Evolutionary conservation across 2,329 filamentous ascomycete species (phyloP).

Genomic region (Ophiostoma himal-ulmi): DNA sequence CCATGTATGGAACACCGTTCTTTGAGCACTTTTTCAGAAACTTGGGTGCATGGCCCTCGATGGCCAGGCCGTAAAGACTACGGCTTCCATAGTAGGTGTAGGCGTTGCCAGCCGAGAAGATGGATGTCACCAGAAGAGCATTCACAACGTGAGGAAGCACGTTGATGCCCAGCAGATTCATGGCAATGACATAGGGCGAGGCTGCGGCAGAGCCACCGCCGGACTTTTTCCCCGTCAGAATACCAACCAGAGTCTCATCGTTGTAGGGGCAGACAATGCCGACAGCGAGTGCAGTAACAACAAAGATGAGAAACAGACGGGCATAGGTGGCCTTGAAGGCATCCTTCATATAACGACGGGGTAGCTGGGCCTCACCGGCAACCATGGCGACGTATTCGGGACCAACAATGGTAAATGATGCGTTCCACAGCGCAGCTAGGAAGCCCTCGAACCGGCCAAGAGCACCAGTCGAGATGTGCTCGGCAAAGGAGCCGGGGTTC

Average conservation of each 20-base stretch:
- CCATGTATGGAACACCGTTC: slow-evolving; percentile 38
- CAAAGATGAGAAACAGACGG: slow-evolving; percentile 65
- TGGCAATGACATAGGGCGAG: slow-evolving; percentile 64
- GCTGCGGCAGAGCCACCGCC: slow-evolving; percentile 42
- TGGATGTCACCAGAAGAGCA: slow-evolving; percentile 52
- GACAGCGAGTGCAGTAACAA: slow-evolving; percentile 57
- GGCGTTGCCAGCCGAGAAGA: slow-evolving; percentile 55
- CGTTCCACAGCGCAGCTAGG: slow-evolving; percentile 33
- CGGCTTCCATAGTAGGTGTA: slow-evolving; percentile 47
- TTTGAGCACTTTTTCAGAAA: slow-evolving; percentile 33
- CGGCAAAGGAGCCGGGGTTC: slow-evolving; percentile 39
- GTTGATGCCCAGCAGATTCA: slow-evolving; percentile 60
- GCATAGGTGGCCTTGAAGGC: slow-evolving; percentile 65
- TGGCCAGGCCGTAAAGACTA: slow-evolving; percentile 37
- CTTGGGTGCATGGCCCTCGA: slow-evolving; percentile 38
- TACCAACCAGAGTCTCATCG: slow-evolving; percentile 35
- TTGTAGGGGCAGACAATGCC: slow-evolving; percentile 64
- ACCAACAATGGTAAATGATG: slow-evolving; percentile 39
- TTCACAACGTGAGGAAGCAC: slow-evolving; percentile 64
- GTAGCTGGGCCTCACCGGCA: slow-evolving; percentile 62
- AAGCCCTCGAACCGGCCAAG: slow-evolving; percentile 33
- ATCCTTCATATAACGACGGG: slow-evolving; percentile 58
- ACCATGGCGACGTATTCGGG: slow-evolving; percentile 65
- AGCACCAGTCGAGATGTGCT: slow-evolving; percentile 36
- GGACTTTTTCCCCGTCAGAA: slow-evolving; percentile 32